Conservation (phyloP, 768 basidiomycete genomes). For the Mycena leptocephala region DNA sequence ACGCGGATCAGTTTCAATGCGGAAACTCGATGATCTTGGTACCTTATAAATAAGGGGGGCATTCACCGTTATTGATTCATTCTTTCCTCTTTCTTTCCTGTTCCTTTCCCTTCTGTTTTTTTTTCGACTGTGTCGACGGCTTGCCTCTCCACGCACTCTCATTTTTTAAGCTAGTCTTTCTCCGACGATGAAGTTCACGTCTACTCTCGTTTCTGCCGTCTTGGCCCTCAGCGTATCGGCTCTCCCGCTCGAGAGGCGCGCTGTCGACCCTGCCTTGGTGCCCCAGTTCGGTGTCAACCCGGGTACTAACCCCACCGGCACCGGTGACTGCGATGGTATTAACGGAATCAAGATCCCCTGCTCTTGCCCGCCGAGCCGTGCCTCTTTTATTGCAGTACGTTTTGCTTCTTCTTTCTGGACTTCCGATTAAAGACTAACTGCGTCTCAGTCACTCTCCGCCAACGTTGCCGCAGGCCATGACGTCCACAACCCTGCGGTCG, state of each 20-base stretch:
- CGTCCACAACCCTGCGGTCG: slow-evolving; percentile 69
- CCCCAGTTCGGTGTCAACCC: not conserved
- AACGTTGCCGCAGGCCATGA: slow-evolving; percentile 5
- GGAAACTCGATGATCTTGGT: too few relatives aligned
- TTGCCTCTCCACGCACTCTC: not conserved
- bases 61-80: not conserved
- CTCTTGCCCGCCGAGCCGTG: slow-evolving; percentile 1
- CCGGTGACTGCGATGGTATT: not conserved
- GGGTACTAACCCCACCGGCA: not conserved
- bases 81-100: not conserved
- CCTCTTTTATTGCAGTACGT: slow-evolving; percentile 1
- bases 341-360: slow-evolving; percentile 1
- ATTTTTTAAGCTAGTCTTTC: not conserved
- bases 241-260: slow-evolving; percentile 57
- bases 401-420: not conserved
- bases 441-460: not conserved
- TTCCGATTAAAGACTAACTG: not conserved
- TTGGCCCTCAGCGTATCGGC: slow-evolving; percentile 57
- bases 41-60: not conserved
- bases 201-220: slow-evolving; percentile 39
- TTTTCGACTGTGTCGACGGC: not conserved
- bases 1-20: too few relatives aligned
- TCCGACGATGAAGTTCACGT: slow-evolving; percentile 49
- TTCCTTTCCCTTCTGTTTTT: not conserved
- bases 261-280: slow-evolving; percentile 63